These are phyloP conservation scores for Porodaedalea pini DNA, from an alignment of 1,284 basidiomycete species.

Conservation along the genomic window DNA sequence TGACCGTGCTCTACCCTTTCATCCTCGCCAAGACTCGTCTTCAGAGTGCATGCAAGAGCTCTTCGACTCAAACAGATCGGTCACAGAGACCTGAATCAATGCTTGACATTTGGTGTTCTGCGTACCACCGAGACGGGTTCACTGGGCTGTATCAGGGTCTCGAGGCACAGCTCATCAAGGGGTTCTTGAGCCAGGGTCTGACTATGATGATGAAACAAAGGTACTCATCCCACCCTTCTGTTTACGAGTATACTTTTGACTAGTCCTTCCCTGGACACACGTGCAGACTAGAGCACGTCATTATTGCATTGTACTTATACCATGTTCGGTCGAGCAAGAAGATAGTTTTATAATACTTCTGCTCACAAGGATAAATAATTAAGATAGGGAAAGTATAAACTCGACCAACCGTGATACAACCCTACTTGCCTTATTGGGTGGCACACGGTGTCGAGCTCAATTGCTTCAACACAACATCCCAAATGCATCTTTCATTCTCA, in stretches of 20 bases:
- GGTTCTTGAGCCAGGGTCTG: constrained; percentile 52
- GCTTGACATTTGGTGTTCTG: constrained; percentile 25
- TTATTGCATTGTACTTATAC: not conserved
- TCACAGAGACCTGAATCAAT: constrained; percentile 3
- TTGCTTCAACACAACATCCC: too few relatives aligned
- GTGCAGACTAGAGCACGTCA: not conserved
- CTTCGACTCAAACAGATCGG: too few relatives aligned
- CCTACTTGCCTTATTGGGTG: too few relatives aligned
- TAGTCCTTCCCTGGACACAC: not conserved
- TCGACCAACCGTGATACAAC: too few relatives aligned
- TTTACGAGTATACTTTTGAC: not conserved
- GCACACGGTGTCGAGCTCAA: too few relatives aligned
- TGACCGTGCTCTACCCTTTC: constrained; percentile 48
- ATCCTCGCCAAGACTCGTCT: constrained; percentile 56
- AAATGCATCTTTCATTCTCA: too few relatives aligned
- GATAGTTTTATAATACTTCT: not conserved
- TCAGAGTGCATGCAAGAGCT: constrained; percentile 33
- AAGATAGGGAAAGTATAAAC: too few relatives aligned
- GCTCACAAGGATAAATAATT: too few relatives aligned
- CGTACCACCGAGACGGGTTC: constrained; percentile 29
- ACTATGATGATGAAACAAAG: constrained; percentile 56
- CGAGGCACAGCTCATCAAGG: constrained; percentile 50
- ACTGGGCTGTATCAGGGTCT: constrained; percentile 50
- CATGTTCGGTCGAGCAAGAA: not conserved
- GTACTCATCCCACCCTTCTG: constrained; percentile 25